Evolutionary conservation across 1,284 basidiomycete species (phyloP).

Genomic region (Boletus subluridellus): DNA sequence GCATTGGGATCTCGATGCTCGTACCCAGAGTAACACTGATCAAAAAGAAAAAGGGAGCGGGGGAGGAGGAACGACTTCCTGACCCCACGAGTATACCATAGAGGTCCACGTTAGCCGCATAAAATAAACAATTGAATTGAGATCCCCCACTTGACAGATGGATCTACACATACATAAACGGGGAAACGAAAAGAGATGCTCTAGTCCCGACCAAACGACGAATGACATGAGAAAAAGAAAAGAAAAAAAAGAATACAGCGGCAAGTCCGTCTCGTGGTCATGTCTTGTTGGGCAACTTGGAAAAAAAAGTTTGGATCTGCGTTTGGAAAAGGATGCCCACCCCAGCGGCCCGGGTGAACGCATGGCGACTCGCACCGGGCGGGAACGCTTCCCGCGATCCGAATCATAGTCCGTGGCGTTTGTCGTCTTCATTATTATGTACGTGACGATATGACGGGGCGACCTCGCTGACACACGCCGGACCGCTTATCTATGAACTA

Average conservation of each 20-base stretch:
- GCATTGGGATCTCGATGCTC: neutral
- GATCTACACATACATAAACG: neutral
- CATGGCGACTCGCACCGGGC: neutral
- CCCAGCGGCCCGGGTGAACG: neutral
- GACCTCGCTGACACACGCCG: neutral
- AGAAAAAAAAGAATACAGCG: neutral
- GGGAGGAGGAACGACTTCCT: neutral
- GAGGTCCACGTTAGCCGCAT: neutral
- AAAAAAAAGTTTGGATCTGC: neutral
- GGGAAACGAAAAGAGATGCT: neutral
- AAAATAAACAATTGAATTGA: slow-evolving; percentile 10
- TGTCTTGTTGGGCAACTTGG: neutral
- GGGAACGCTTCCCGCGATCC: slow-evolving; percentile 14
- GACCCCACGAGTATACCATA: neutral
- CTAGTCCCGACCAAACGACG: neutral
- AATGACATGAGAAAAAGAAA: slow-evolving; percentile 19
- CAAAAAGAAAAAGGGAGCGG: neutral
- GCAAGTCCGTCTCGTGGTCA: neutral
- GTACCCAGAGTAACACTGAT: neutral
- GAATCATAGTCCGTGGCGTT: neutral
- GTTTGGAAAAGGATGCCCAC: slow-evolving; percentile 9
- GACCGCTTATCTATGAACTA: slow-evolving; percentile 6
- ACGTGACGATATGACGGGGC: slow-evolving; percentile 16
- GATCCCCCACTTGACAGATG: neutral
- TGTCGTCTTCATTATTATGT: slow-evolving; percentile 16